Evolutionary conservation across 176 grass and related monocot genomes (phyloP), one percentile per base, ranked within the genome.

Genomic region (Carex parvula): DNA sequence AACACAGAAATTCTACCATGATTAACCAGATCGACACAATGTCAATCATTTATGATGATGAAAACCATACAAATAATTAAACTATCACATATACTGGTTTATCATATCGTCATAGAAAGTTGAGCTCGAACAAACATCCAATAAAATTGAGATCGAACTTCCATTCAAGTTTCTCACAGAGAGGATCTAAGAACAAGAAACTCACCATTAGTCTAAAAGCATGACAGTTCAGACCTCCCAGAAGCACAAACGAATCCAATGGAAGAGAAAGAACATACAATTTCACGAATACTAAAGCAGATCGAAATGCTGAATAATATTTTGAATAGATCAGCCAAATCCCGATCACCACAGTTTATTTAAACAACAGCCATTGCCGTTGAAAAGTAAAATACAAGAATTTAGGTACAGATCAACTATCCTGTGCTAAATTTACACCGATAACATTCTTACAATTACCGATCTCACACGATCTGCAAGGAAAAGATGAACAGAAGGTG

Each of bases 251-350:
- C 57, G 6, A 63, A 52, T 55, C 4, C 41, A 15, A 68, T 32
- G 79, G 26, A 83, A 30, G 46, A 33, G 41, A 55, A 66, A 68
- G 6, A n/a, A 63, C 9, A 29, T 18, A 18, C 33, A 10, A 50
- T 63, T 62, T 63, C 54, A 42, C 11, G n/a, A 46, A 46, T 11
- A 42, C 3, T 35, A 64, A 41, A 64, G 18, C 79, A 48, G 79
- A 81, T 81, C 79, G 60, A 64, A 81, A 60, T 81, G 30, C 79
- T 26, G 60, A 46, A 64, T 64, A 21, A 18, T 17, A 44, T 46
- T 77, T 22, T 63, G 18, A 81, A 21, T 59, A 64, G 58, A 81
- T 81, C 60, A 60, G 8, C 32, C n/a, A 50, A 68, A 60, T 52
- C 41, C 20, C 64, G 84, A 81, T 66, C 56, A n/a, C 41, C 8